Base-by-base conservation (phyloP, 495 filamentous ascomycete genomes). In the Sordaria brevicollis region DNA sequence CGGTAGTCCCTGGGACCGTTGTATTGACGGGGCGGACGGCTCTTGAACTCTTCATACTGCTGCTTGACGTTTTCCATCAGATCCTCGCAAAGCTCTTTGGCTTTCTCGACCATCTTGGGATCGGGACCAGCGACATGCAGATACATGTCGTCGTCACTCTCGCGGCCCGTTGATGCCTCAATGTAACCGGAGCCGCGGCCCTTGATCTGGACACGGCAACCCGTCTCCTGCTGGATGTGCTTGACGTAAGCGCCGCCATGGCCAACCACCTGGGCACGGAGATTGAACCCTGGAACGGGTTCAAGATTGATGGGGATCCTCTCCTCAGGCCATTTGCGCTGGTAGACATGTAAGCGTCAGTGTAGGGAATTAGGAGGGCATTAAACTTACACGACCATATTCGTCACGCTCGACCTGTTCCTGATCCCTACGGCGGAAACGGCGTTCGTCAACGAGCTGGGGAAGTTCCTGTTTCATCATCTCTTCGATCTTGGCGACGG, bases 261-360 rank as follows among this genome's bases (percentile, higher is more conserved):
- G 21, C 95, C 95, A 67, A 99, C 95, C 57, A 99, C 93, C 75
- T 97, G 92, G 57, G 95, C 95, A 69, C 95, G 89, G 54, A 98
- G 84, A 72, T 99, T 99, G 82, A 99, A 99, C n/a, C 95, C 95
- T 25, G 89, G 92, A 65, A 97, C 88, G 2, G 93, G 91, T 71
- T 98, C 94, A 34, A 99, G 89, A 68, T 90, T 87, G 71, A 98
- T 92, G 9, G 93, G 89, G 70, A 99, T 96, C 70, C 90, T 91
- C 79, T 97, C 93, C 75, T 97, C 94, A 8, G 95, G 95, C 95
- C 95, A 98, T 93, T 97, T 97, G 73, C 94, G 93, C 92, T 97
- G 43, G 36, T 72, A 17, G 36, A 33, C 7, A 37, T 5, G 49
- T 62, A 15, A 62, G 49, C 49, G 1, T 13, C 25, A 62, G 49